Conservation (phyloP, 192 early-diverging fungal species). For the Linnemannia zychae region DNA sequence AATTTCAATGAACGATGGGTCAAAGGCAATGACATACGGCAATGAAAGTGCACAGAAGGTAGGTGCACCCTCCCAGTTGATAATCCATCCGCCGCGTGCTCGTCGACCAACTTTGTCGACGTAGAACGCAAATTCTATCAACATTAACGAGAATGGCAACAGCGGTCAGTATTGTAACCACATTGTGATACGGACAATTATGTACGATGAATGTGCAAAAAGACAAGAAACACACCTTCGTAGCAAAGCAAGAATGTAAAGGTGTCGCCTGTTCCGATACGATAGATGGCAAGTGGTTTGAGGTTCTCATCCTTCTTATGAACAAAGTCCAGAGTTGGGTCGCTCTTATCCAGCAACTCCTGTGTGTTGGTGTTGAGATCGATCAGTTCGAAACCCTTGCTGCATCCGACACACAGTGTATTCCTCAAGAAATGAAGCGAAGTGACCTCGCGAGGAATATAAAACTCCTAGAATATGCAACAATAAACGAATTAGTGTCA, state of each 20-base stretch:
- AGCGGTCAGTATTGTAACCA: background rate
- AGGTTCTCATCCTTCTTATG: slow-evolving; percentile 78
- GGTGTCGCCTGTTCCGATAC: slow-evolving; percentile 75
- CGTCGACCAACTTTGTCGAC: slow-evolving; percentile 90
- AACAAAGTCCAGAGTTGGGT: slow-evolving; percentile 85
- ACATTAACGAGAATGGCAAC: slow-evolving; percentile 1
- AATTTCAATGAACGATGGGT: slow-evolving; percentile 91
- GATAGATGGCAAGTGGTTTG: slow-evolving; percentile 87
- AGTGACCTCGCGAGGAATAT: slow-evolving; percentile 91
- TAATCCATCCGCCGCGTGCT: slow-evolving; percentile 79
- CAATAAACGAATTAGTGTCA: background rate
- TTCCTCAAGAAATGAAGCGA: slow-evolving; percentile 90
- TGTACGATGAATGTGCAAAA: too few species aligned
- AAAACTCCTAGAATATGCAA: slow-evolving; percentile 82
- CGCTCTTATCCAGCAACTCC: slow-evolving; percentile 87
- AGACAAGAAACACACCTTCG: slow-evolving; percentile 69
- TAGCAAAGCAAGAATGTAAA: slow-evolving; percentile 88
- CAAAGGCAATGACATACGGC: slow-evolving; percentile 93
- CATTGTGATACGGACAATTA: background rate
- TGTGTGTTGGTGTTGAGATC: slow-evolving; percentile 90
- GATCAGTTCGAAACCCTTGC: slow-evolving; percentile 95
- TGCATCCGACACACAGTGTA: slow-evolving; percentile 90
- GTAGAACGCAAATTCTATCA: slow-evolving; percentile 90
- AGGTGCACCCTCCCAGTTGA: slow-evolving; percentile 91
- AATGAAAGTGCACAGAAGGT: slow-evolving; percentile 84